Percentiles rank a stretch among this genome's conserved stretches.
These are phyloP conservation scores for Lagerstroemia speciosa DNA, from an alignment of 345 rosid species.

Conservation along the genomic window DNA sequence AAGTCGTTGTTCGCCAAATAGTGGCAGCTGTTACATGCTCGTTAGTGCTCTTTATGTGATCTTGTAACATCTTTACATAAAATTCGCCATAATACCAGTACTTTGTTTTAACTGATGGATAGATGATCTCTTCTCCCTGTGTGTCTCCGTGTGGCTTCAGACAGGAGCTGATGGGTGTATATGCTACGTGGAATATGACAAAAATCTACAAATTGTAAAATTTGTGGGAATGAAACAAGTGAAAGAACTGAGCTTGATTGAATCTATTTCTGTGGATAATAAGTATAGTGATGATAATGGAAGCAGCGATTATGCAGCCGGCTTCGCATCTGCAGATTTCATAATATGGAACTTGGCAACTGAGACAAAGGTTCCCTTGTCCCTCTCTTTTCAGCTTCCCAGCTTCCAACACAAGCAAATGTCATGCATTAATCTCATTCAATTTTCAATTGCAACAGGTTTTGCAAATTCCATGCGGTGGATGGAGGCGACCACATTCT, in stretches of 20 bases:
- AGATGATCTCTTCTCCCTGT: neutral
- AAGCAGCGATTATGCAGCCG: constrained; percentile 62
- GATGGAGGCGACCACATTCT: constrained; percentile 98
- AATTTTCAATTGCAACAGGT: constrained; percentile 43
- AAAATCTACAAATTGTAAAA: constrained; percentile 43
- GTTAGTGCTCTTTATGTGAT: neutral
- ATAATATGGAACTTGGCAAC: constrained; percentile 68
- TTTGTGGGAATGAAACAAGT: constrained; percentile 90
- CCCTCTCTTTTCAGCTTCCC: neutral
- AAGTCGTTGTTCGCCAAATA: neutral
- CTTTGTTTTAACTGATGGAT: neutral
- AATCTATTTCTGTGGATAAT: constrained; percentile 38
- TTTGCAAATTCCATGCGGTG: constrained; percentile 91
- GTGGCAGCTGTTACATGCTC: neutral
- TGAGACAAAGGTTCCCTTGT: constrained; percentile 57
- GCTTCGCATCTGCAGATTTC: constrained; percentile 86
- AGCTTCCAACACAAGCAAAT: neutral
- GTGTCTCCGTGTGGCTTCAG: constrained; percentile 25
- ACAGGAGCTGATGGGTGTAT: constrained; percentile 98
- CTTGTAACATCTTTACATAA: neutral
- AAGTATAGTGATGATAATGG: constrained; percentile 27
- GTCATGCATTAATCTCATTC: constrained; percentile 14
- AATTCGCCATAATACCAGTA: neutral
- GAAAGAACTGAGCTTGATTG: constrained; percentile 77
- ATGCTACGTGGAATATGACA: constrained; percentile 71